These are phyloP conservation scores for Chlamydomonas sp. DNA, from an alignment of 139 green algal species.

Conservation along the genomic window DNA sequence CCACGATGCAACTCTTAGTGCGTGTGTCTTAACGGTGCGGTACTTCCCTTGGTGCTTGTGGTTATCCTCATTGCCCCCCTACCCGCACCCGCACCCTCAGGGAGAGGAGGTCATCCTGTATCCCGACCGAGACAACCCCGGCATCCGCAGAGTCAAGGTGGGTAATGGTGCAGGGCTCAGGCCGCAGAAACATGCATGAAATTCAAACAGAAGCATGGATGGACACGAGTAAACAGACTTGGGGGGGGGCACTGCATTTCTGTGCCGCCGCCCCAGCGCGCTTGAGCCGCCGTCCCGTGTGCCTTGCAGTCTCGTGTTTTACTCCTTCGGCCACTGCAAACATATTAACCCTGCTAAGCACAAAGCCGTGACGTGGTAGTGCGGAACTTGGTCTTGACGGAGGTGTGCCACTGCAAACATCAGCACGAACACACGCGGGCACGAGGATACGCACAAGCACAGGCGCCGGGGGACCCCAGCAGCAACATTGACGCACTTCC, in stretches of 20 bases:
- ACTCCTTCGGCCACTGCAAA: no score
- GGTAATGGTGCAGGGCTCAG: background rate
- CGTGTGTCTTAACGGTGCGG: background rate
- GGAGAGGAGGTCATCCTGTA: slow-evolving; percentile 40
- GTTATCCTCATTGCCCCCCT: background rate
- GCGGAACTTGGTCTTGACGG: no score
- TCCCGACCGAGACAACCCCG: slow-evolving; percentile 15
- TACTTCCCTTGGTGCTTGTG: background rate
- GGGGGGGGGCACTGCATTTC: background rate
- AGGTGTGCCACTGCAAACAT: no score
- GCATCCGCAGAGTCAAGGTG: slow-evolving; percentile 4
- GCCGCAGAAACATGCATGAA: no score
- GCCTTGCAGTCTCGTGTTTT: background rate
- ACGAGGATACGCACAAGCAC: no score
- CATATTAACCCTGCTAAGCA: no score
- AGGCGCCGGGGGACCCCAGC: no score
- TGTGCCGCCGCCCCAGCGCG: background rate
- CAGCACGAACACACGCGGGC: no score
- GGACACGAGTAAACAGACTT: background rate
- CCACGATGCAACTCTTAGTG: no score
- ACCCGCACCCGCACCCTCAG: background rate
- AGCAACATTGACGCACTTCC: no score
- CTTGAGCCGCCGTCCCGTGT: background rate
- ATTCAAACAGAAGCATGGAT: no score
- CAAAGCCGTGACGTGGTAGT: no score